Evolutionary conservation across 768 basidiomycete species (phyloP).

Genomic region (Rickenella mellea): DNA sequence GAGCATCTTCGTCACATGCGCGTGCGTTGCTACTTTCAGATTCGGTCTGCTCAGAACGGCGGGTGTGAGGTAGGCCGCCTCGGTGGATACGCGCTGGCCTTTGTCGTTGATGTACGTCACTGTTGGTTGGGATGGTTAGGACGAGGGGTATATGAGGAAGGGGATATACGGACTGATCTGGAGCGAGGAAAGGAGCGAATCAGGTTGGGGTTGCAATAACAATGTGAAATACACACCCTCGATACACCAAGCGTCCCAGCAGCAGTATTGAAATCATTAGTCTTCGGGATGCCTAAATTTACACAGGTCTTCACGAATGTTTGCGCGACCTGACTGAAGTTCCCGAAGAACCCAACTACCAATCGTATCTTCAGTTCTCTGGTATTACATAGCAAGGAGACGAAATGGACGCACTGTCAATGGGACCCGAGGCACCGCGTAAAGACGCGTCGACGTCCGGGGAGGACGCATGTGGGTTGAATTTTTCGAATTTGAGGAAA

Average conservation of each 20-base stretch:
- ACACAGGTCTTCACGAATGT: conserved; percentile 48
- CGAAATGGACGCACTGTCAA: conserved; percentile 21
- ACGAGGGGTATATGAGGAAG: background rate
- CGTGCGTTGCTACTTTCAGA: conserved; percentile 47
- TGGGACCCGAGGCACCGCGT: conserved; percentile 46
- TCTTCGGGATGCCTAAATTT: conserved; percentile 40
- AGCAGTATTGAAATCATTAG: conserved; percentile 46
- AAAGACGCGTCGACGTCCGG: conserved; percentile 36
- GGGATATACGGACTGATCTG: conserved; percentile 19
- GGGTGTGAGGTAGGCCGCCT: conserved; percentile 57
- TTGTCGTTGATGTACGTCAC: conserved; percentile 59
- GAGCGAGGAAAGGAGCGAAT: background rate
- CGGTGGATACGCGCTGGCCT: conserved; percentile 48
- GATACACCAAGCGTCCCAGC: conserved; percentile 51
- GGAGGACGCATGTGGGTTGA: conserved; percentile 37
- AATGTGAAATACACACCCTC: conserved; percentile 36
- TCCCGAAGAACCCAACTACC: conserved; percentile 44
- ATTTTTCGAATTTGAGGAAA: conserved; percentile 60
- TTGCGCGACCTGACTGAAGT: conserved; percentile 32
- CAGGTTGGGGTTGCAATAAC: background rate
- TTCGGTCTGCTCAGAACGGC: conserved; percentile 58
- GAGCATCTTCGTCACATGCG: conserved; percentile 48
- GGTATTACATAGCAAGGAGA: conserved; percentile 1
- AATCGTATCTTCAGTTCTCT: background rate
- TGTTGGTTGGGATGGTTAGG: conserved; percentile 21